Base-by-base conservation (phyloP, 139 green algal genomes). In the Chlorella sp. region DNA sequence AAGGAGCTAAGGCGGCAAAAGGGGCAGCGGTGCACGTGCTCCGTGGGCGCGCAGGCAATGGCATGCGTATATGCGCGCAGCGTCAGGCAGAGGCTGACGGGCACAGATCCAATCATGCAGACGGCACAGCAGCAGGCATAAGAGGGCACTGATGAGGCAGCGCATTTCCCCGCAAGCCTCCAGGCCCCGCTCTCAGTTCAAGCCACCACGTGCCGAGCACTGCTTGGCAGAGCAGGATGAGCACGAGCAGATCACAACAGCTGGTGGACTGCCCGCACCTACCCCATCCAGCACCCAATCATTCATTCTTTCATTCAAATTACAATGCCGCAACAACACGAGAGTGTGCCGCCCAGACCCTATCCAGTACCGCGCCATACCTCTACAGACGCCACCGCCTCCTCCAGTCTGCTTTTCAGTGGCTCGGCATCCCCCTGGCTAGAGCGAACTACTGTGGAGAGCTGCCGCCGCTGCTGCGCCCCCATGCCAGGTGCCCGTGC, bases 381-480 rank as follows among this genome's bases (percentile, higher is more conserved):
- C 81, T 86, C 81, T 73, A 53, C 48, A 16, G 48, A 30, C 53
- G 48, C 42, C 28, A 9, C 30, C 48, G 7, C 48, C 48, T 57
- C 48, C 48, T 9, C 48, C 48, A 9, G 48, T n/a, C n/a, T 15
- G 32, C 19, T 9, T 40, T 60, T 19, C 11, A 32, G 53, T 71
- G n/a, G n/a, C n/a, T n/a, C 81, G 0, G 22, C 81, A 73, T 69
- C 30, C 26, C 73, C 53, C 15, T 73, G 81, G 81, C 30, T 12
- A 3, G 81, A 53, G 9, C 18, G 61, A 30, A 86, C 81, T 9
- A 37, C 36, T 24, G 39, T 42, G 26, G 81, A 22, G 14, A 32
- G 81, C 81, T 71, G 53, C 26, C 48, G 81, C 53, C 32, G 81
- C 81, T 86, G 81, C 81, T 86, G 81, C 53, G 53, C 53, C 24